phyloP scores from a whole-genome alignment of 306 rosid genomes.

The Cyclanthera cordifolia region DNA sequence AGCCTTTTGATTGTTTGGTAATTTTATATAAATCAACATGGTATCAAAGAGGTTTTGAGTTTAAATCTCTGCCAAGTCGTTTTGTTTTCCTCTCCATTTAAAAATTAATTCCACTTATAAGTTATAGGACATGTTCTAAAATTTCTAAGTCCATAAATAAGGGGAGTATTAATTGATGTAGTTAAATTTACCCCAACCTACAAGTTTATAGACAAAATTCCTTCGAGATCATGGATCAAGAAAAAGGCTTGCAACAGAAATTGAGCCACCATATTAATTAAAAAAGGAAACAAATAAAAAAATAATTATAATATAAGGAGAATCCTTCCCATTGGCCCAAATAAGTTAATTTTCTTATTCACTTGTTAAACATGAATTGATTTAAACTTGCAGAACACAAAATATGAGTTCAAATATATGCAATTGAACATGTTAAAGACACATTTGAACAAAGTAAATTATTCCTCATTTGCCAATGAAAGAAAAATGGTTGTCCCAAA shows the following conservation, averaged over 20 bases:
- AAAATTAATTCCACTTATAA: too few relatives aligned
- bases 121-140: too few relatives aligned
- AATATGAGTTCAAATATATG: neutral
- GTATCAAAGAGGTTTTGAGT: too few relatives aligned
- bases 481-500: neutral
- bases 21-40: too few relatives aligned
- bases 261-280: neutral
- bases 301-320: neutral
- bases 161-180: too few relatives aligned
- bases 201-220: neutral
- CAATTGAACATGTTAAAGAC: neutral
- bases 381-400: neutral
- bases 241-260: neutral
- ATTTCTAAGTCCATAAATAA: too few relatives aligned
- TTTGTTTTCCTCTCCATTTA: too few relatives aligned
- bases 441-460: neutral
- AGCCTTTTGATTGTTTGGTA: too few relatives aligned
- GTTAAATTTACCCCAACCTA: too few relatives aligned
- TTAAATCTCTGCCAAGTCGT: too few relatives aligned
- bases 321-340: neutral
- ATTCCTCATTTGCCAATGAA: neutral
- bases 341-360: neutral
- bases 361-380: conserved; percentile 2
- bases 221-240: neutral
- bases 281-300: neutral